Conservation (phyloP, 352 stramenopile species). For the Phytophthora syringae region DNA sequence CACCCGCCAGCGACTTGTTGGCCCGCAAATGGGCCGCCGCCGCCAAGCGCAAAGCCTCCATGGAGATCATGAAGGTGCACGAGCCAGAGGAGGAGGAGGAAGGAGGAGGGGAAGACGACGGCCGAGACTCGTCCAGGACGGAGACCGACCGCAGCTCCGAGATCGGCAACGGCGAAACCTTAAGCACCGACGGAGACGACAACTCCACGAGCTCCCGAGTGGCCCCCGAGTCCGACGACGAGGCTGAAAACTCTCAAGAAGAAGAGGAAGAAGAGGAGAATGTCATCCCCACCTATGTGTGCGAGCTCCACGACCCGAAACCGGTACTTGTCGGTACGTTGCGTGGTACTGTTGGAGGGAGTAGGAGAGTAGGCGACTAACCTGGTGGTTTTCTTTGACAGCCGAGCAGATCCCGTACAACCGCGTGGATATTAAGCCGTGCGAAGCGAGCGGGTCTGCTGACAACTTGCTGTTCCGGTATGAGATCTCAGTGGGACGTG, state of each 20-base stretch:
- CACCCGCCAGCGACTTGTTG: slow-evolving; percentile 45
- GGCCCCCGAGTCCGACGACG: slow-evolving; percentile 28
- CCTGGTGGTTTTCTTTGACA: slow-evolving; percentile 30
- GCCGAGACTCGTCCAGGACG: slow-evolving; percentile 39
- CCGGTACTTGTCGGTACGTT: slow-evolving; percentile 66
- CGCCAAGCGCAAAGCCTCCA: slow-evolving; percentile 43
- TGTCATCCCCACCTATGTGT: slow-evolving; percentile 72
- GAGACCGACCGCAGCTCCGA: slow-evolving; percentile 53
- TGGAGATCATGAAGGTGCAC: slow-evolving; percentile 33
- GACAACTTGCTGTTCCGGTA: slow-evolving; percentile 55
- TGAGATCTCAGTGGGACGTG: slow-evolving; percentile 67
- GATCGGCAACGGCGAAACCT: slow-evolving; percentile 38
- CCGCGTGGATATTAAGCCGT: slow-evolving; percentile 59
- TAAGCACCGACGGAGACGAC: slow-evolving; percentile 38
- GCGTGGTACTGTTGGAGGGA: neutral
- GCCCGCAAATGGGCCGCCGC: slow-evolving; percentile 51
- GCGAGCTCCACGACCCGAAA: slow-evolving; percentile 79
- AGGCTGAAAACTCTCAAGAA: slow-evolving; percentile 39
- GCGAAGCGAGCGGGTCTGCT: slow-evolving; percentile 27
- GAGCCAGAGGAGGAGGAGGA: slow-evolving; percentile 36
- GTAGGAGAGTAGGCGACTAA: slow-evolving; percentile 8
- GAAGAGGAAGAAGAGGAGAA: slow-evolving; percentile 36
- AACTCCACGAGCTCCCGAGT: slow-evolving; percentile 37
- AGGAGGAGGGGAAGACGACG: too few species aligned
- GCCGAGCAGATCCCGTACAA: slow-evolving; percentile 70